Percentiles rank a stretch among this genome's conserved stretches.
phyloP scores from a whole-genome alignment of 192 early-diverging fungal genomes.

The Backusella parvicylindrica region DNA sequence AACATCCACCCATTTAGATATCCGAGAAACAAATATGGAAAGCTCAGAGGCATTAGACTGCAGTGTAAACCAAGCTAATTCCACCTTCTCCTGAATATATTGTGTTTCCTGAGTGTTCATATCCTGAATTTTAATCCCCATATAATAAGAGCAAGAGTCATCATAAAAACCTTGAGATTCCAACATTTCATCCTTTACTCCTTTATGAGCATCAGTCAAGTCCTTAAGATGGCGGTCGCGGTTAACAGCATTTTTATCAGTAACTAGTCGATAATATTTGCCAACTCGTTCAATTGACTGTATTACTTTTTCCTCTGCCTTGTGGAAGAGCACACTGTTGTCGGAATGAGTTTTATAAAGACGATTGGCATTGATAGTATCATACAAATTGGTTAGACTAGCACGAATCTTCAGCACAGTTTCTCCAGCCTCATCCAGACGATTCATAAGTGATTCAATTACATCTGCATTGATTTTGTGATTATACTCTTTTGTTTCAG shows the following conservation, averaged over 20 bases:
- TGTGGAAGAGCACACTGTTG: not conserved
- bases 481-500: constrained; percentile 3
- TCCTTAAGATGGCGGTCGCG: not conserved
- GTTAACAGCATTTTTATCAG: not conserved
- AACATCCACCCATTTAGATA: constrained; percentile 1
- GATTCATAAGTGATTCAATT: not conserved
- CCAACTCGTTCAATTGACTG: not conserved
- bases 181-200: not conserved
- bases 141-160: constrained; percentile 16
- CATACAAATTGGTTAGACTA: constrained; percentile 4
- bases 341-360: constrained; percentile 16
- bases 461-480: not conserved
- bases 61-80: not conserved
- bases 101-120: not conserved
- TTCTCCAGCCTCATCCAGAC: constrained; percentile 10
- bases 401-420: constrained; percentile 1
- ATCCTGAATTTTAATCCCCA: constrained; percentile 12
- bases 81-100: constrained; percentile 5
- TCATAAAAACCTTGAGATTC: constrained; percentile 25
- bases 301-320: not conserved
- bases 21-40: not conserved
- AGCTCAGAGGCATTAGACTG: not conserved
- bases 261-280: not conserved
- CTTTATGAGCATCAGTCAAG: not conserved
- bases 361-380: constrained; percentile 11